Base-by-base conservation (phyloP, 2,329 filamentous ascomycete genomes). In the Trichoderma sp. region DNA sequence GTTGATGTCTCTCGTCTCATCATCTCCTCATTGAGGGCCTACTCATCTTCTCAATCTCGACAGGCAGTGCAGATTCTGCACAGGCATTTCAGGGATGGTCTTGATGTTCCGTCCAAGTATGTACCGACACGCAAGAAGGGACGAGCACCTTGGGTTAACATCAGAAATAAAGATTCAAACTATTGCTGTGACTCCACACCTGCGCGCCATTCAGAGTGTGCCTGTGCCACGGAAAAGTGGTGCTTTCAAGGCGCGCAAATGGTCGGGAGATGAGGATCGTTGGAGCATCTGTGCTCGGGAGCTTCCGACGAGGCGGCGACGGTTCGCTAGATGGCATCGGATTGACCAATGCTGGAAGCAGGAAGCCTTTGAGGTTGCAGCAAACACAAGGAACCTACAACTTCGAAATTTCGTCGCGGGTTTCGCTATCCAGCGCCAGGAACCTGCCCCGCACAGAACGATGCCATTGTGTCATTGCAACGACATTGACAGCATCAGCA, bases 281-380 rank as follows among this genome's bases (percentile, higher is more conserved):
- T 54, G 39, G 39, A 21, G 26, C 47, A 62, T 62, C 58, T 54
- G 58, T 62, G 48, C 39, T 52, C 58, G 58, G 58, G 48, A 62
- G 58, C 58, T 62, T 62, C 58, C 58, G 58, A 45, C 4, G 10
- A 56, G 21, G 7, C 39, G 3, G 34, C 45, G 48, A 51, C 45
- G 30, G 21, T 9, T 60, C 57, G 57, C 57, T 43, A 43, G 57
- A 60, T 41, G 57, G 30, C 57, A 19, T 60, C 9, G 24, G n/a
- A 43, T 30, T 39, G 34, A 24, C 24, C 55, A 34, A 6, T 12
- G 26, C 34, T 39, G 17, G 6, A 2, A 21, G 0, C 3, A 7
- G 14, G 28, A 59, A 26, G 34, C 43, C 14, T 19, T 15, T 3
- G 3, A 24, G 2, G 24, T 17, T 15, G 58, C 41, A 34, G 19